Evolutionary conservation across 257 asterid genomes (phyloP), one percentile per base, ranked within the genome.

Genomic region (Dorcoceras hygrometricum): DNA sequence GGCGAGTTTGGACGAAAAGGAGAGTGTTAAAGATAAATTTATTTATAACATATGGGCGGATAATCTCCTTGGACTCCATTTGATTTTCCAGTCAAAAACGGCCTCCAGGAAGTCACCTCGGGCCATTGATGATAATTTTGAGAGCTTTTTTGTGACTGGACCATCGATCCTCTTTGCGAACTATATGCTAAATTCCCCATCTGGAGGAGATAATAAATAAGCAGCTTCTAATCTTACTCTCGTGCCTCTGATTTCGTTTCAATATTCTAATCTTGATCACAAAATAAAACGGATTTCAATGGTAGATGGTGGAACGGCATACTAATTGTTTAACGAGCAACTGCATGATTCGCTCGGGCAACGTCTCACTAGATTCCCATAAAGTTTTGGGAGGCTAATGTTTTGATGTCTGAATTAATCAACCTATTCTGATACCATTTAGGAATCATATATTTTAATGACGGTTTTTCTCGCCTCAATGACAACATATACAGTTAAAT

Each of bases 41-140:
- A 82, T 71, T 20, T 92, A 89, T 70, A 93, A 89, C 60, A 87
- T 92, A 61, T 89, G 98, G 98, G 97, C 94, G 54, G 89, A 87
- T 75, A 96, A 89, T 78, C 80, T 87, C 63, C 90, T 88, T 69
- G 85, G 85, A 56, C 77, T 63, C 66, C 73, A 83, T 55, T 57
- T 59, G 57, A 65, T 71, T 72, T 70, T 66, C 68, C 71, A 75
- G 76, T 75, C 87, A 20, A 75, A 71, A 59, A 59, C 59, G 62
- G 76, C 28, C 63, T 25, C 82, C 65, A 53, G 59, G 66, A 43
- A 64, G 75, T 67, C 74, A 27, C 67, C 76, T 36, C 39, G 34
- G 60, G 77, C 70, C 28, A 19, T 66, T 60, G 80, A 78, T 53
- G 82, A 74, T 78, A 81, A 80, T 76, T 87, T 91, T 29, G 79